Evolutionary conservation across 2,329 filamentous ascomycete genomes (phyloP).

Genomic region (Hysterium pulicare): DNA sequence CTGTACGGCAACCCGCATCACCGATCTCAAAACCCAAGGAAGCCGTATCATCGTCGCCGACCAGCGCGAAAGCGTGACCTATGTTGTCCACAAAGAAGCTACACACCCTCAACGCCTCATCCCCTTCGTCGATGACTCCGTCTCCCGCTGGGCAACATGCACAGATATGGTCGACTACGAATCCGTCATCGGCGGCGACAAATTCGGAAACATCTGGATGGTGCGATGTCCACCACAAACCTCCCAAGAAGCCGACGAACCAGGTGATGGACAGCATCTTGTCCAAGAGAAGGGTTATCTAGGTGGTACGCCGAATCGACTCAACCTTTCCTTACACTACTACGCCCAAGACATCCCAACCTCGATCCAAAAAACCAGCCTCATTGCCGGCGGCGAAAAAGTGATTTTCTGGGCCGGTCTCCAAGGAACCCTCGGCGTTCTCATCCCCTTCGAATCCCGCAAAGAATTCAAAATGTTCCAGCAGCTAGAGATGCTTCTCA

Average conservation of each 20-base stretch:
- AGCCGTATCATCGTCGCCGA: conserved; percentile 90
- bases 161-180: conserved; percentile 97
- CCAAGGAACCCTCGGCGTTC: conserved; percentile 88
- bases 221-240: conserved; percentile 82
- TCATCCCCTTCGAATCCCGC: conserved; percentile 86
- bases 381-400: conserved; percentile 89
- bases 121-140: conserved; percentile 85
- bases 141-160: conserved; percentile 86
- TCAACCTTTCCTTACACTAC: conserved; percentile 83
- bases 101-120: conserved; percentile 82
- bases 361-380: conserved; percentile 80
- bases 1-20: conserved; percentile 77
- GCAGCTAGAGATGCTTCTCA: conserved; percentile 81
- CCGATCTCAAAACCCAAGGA: conserved; percentile 83
- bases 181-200: conserved; percentile 89
- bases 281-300: conserved; percentile 86
- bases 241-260: conserved; percentile 87
- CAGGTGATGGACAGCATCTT: conserved; percentile 86
- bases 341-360: conserved; percentile 91
- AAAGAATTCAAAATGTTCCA: conserved; percentile 99
- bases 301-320: conserved; percentile 79
- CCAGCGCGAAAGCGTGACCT: conserved; percentile 86
- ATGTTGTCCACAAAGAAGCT: conserved; percentile 82
- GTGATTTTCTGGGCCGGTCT: conserved; percentile 91
- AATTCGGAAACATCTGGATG: conserved; percentile 95